Percentiles rank a stretch among this genome's conserved stretches.
phyloP scores from a whole-genome alignment of 1,139 yeast species.

The Blastobotrys serpentis region DNA sequence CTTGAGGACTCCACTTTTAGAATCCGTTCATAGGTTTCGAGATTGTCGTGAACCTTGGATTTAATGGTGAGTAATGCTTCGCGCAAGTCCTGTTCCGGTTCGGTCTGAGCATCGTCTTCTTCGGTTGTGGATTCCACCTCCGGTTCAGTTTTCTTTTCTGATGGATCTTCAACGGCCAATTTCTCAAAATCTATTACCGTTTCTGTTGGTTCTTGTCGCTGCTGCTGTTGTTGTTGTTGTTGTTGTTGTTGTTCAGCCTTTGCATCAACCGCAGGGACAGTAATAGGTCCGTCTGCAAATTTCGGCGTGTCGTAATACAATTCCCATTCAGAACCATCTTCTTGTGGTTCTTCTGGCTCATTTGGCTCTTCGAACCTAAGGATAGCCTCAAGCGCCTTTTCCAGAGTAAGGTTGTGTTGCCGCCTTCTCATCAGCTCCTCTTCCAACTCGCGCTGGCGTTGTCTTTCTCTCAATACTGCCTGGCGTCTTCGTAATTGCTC shows the following conservation, averaged over 20 bases:
- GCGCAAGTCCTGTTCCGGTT: too few species aligned
- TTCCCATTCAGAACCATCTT: neutral
- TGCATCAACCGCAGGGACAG: too few species aligned
- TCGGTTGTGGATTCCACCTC: neutral
- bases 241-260: too few species aligned
- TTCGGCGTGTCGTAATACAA: neutral
- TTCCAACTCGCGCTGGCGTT: constrained; percentile 3
- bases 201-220: too few species aligned
- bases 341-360: neutral
- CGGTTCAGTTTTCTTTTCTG: neutral
- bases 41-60: constrained; percentile 22
- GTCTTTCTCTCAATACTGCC: neutral
- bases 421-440: constrained; percentile 1
- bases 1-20: constrained; percentile 21
- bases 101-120: neutral
- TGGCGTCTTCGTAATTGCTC: neutral
- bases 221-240: neutral
- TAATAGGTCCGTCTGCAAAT: neutral
- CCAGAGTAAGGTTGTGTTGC: constrained; percentile 1
- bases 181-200: too few species aligned
- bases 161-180: too few species aligned
- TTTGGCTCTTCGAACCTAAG: neutral
- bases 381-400: neutral
- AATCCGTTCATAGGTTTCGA: constrained; percentile 28
- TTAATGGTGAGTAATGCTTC: too few species aligned